These are phyloP conservation scores for Clarireedia paspali DNA, from an alignment of 2,329 filamentous ascomycete genomes.

Conservation along the genomic window DNA sequence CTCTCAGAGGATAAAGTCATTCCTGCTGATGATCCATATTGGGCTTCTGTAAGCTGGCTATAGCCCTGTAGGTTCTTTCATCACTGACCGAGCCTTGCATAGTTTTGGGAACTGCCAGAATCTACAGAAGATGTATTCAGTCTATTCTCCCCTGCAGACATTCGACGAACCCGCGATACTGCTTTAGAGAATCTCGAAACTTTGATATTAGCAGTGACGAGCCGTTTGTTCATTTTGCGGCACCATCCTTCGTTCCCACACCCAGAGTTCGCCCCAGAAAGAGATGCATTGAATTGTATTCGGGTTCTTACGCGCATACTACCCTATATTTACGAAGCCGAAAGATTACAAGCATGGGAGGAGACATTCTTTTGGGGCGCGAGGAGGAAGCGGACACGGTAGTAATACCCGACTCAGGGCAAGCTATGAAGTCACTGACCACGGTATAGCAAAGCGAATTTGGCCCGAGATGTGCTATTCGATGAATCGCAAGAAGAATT, in stretches of 20 bases:
- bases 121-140: conserved; percentile 95
- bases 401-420: conserved; percentile 5
- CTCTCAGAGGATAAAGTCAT: conserved; percentile 89
- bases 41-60: conserved; percentile 66
- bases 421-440: conserved; percentile 14
- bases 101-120: conserved; percentile 98
- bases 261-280: conserved; percentile 70
- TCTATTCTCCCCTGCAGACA: conserved; percentile 82
- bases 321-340: conserved; percentile 87
- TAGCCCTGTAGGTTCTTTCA: conserved; percentile 1
- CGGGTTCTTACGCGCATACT: conserved; percentile 82
- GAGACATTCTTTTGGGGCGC: conserved; percentile 86
- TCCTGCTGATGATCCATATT: conserved; percentile 81
- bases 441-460: conserved; percentile 45
- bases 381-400: conserved; percentile 58
- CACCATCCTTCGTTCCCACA: conserved; percentile 90
- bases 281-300: conserved; percentile 91
- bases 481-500: conserved; percentile 60
- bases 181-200: conserved; percentile 86
- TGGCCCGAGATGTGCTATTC: conserved; percentile 73
- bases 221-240: conserved; percentile 71
- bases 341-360: conserved; percentile 77
- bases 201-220: conserved; percentile 74
- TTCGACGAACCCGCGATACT: conserved; percentile 78
- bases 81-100: conserved; percentile 12